A percentile compares a stretch with the other conserved stretches of the same genome.
These are phyloP conservation scores for Entomortierella lignicola DNA, from an alignment of 192 early-diverging fungal species.

Conservation along the genomic window DNA sequence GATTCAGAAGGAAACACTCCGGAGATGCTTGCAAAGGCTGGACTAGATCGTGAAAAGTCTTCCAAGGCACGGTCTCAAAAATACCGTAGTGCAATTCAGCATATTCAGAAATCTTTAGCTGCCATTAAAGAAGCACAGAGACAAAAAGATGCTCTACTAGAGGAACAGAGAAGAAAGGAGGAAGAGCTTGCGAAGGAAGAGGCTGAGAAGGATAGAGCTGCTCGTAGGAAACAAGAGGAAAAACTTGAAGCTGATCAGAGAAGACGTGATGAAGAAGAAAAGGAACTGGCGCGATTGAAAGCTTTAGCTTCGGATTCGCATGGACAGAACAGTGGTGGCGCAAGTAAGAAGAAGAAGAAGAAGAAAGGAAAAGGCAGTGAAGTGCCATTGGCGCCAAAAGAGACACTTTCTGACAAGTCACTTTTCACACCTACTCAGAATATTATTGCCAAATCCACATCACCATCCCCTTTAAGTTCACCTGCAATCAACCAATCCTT, in stretches of 20 bases:
- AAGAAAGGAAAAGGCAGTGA: conserved; percentile 35
- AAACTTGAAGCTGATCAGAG: conserved; percentile 50
- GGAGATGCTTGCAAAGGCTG: conserved; percentile 40
- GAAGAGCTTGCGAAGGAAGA: conserved; percentile 42
- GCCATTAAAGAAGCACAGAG: conserved; percentile 39
- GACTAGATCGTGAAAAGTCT: conserved; percentile 18
- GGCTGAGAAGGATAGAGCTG: conserved; percentile 44
- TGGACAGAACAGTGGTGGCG: conserved; percentile 6
- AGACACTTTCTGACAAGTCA: conserved; percentile 8
- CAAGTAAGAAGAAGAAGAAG: conserved; percentile 43
- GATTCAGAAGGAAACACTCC: conserved; percentile 46
- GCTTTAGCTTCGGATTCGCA: conserved; percentile 21
- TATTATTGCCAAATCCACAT: neutral
- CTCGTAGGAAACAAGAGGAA: conserved; percentile 56
- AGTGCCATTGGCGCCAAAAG: neutral
- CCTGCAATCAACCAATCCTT: conserved; percentile 12
- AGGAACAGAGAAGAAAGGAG: conserved; percentile 60
- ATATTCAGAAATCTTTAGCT: conserved; percentile 36
- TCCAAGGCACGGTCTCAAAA: conserved; percentile 21
- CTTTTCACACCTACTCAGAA: neutral
- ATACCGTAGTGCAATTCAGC: conserved; percentile 22
- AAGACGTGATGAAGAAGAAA: conserved; percentile 53
- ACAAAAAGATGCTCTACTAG: conserved; percentile 66
- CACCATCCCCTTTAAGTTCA: conserved; percentile 13
- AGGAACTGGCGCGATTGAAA: conserved; percentile 36